phyloP scores from a whole-genome alignment of 2,329 filamentous ascomycete genomes.

The Neophaeococcomyces mojaviensis region DNA sequence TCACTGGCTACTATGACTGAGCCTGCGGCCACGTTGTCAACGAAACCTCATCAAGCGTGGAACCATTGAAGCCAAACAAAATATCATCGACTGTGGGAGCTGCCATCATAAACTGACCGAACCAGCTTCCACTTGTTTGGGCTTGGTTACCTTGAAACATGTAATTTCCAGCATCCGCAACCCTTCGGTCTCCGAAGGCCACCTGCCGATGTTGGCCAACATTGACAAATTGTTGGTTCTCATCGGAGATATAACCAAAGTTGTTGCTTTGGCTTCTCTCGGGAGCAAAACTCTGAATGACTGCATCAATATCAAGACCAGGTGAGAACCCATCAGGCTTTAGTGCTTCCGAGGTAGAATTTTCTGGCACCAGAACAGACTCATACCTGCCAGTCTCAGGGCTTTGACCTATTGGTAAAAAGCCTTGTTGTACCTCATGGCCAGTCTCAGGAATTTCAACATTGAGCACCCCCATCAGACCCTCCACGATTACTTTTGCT shows the following conservation, averaged over 20 bases:
- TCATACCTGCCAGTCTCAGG: no score
- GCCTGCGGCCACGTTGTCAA: not conserved
- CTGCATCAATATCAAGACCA: constrained; percentile 35
- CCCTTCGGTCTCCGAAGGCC: no score
- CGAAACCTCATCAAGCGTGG: constrained; percentile 10
- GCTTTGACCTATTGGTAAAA: no score
- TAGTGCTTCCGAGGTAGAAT: not conserved
- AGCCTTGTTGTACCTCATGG: no score
- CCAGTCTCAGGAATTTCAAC: constrained; percentile 22
- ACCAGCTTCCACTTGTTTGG: no score
- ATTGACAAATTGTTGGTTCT: no score
- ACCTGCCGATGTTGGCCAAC: no score
- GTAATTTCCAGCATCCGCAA: no score
- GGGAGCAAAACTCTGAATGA: constrained; percentile 36
- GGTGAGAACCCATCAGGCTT: constrained; percentile 16
- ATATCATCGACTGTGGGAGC: constrained; percentile 24
- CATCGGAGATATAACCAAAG: not conserved
- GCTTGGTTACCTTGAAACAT: no score
- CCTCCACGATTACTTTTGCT: constrained; percentile 39
- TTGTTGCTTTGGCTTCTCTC: not conserved
- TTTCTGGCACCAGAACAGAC: no score
- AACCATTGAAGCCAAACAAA: constrained; percentile 30
- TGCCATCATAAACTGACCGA: constrained; percentile 1
- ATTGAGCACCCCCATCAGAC: constrained; percentile 40
- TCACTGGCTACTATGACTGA: no score